Conservation (phyloP, 1,139 yeast genomes). For the Magnusiomyces clavatus region DNA sequence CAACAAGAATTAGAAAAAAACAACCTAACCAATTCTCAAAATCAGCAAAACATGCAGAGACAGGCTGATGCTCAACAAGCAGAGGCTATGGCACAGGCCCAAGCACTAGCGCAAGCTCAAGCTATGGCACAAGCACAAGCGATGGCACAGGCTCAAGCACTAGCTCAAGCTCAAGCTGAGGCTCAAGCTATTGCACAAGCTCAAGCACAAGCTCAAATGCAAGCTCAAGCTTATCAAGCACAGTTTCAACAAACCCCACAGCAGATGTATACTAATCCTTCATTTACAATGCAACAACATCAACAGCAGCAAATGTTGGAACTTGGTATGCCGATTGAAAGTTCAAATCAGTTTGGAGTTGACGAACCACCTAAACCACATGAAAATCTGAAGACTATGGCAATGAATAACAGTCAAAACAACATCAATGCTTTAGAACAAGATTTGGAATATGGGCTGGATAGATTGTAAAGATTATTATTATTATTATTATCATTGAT, state of each 20-base stretch:
- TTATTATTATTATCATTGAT: too few species aligned
- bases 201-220: slow-evolving; percentile 20
- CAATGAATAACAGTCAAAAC: slow-evolving; percentile 17
- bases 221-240: slow-evolving; percentile 15
- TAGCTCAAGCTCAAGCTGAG: slow-evolving; percentile 18
- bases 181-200: slow-evolving; percentile 26
- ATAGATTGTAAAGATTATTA: slow-evolving; percentile 27
- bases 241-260: neutral
- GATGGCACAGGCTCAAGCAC: slow-evolving; percentile 16
- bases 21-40: slow-evolving; percentile 10
- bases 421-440: slow-evolving; percentile 40
- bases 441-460: slow-evolving; percentile 54
- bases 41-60: slow-evolving; percentile 19
- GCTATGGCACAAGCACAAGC: slow-evolving; percentile 18
- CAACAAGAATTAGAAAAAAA: slow-evolving; percentile 14
- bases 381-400: slow-evolving; percentile 26
- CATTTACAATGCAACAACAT: slow-evolving; percentile 14
- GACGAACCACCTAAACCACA: slow-evolving; percentile 40
- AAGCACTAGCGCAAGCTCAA: slow-evolving; percentile 18
- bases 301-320: slow-evolving; percentile 26
- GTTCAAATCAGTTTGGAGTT: neutral
- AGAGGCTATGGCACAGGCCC: slow-evolving; percentile 14
- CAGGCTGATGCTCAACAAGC: slow-evolving; percentile 20
- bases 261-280: too few species aligned
- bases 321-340: neutral